phyloP scores from a whole-genome alignment of 2,329 filamentous ascomycete genomes.

The Ophiobolus disseminans region DNA sequence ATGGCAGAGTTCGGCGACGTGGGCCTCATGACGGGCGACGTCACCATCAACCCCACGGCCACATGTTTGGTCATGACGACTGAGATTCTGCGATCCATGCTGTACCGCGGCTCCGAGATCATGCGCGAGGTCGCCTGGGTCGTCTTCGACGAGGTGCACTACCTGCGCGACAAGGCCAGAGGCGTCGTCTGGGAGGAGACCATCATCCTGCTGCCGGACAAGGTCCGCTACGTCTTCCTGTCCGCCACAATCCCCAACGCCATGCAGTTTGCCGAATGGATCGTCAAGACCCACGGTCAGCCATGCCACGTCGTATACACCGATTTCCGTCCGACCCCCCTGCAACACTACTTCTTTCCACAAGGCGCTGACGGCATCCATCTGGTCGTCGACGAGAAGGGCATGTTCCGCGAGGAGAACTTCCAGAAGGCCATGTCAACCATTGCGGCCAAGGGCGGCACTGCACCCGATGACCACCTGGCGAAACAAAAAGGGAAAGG shows the following conservation, averaged over 20 bases:
- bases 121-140: constrained; percentile 99
- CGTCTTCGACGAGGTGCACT: constrained; percentile 97
- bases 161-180: constrained; percentile 90
- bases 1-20: constrained; percentile 95
- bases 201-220: constrained; percentile 96
- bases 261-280: constrained; percentile 99
- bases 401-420: constrained; percentile 93
- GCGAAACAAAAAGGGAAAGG: constrained; percentile 85
- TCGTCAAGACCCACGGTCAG: constrained; percentile 95
- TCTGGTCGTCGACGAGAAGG: constrained; percentile 95
- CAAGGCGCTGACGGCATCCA: constrained; percentile 91
- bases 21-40: constrained; percentile 97
- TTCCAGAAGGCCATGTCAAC: constrained; percentile 95
- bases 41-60: constrained; percentile 98
- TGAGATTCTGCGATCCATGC: constrained; percentile 97
- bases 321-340: constrained; percentile 92
- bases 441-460: constrained; percentile 86
- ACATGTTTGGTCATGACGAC: constrained; percentile 99
- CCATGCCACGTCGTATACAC: constrained; percentile 99
- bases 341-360: constrained; percentile 98
- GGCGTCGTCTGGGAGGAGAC: constrained; percentile 99
- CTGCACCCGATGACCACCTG: constrained; percentile 78
- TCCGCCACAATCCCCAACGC: constrained; percentile 98
- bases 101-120: constrained; percentile 97
- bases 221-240: constrained; percentile 97